These are phyloP conservation scores for Fusarium tuaranense DNA, from an alignment of 2,329 filamentous ascomycete species.

Conservation along the genomic window DNA sequence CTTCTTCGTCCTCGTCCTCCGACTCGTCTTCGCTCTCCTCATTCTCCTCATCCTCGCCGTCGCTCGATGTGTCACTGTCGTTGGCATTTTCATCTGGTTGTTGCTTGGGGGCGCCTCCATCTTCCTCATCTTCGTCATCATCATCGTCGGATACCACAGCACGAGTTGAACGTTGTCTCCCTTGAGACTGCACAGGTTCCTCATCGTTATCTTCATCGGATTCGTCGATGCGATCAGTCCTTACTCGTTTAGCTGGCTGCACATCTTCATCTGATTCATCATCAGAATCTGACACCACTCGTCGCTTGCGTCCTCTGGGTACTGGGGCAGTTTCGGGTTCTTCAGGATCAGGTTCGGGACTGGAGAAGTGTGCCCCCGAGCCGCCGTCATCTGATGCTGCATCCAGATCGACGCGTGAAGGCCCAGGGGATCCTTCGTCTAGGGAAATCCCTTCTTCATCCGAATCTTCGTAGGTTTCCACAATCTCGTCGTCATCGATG, in stretches of 20 bases:
- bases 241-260: constrained; percentile 41
- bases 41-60: background rate
- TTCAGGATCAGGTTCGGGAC: constrained; percentile 43
- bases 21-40: constrained; percentile 11
- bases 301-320: constrained; percentile 43
- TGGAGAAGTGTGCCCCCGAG: constrained; percentile 44
- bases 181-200: background rate
- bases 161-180: background rate
- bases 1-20: constrained; percentile 25
- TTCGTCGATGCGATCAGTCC: constrained; percentile 27
- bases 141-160: constrained; percentile 27
- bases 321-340: constrained; percentile 14
- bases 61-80: background rate
- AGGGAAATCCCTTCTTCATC: constrained; percentile 44
- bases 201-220: constrained; percentile 42
- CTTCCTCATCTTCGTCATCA: constrained; percentile 33
- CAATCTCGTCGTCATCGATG: constrained; percentile 51
- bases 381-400: constrained; percentile 19
- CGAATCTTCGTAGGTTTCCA: constrained; percentile 40
- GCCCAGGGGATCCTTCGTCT: background rate
- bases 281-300: constrained; percentile 47
- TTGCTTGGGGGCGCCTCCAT: constrained; percentile 21
- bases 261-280: constrained; percentile 42
- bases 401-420: constrained; percentile 9
- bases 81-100: background rate